Percentiles rank a stretch among this genome's conserved stretches.
phyloP scores from a whole-genome alignment of 108 stramenopile species.

The Nannochloropsis salina region DNA sequence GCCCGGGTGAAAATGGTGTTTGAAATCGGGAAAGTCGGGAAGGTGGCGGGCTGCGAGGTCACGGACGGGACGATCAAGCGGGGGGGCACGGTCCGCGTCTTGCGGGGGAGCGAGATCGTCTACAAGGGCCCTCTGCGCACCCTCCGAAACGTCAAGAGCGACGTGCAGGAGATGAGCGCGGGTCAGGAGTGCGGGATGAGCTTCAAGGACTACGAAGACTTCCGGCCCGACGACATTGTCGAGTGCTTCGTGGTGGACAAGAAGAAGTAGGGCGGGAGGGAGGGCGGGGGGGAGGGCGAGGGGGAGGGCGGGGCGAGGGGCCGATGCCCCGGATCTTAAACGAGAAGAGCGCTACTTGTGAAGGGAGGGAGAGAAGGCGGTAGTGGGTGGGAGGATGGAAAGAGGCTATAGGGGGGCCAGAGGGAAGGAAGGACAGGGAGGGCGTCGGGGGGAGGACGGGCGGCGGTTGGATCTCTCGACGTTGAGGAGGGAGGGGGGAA shows the following conservation, averaged over 20 bases:
- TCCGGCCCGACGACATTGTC: conserved; percentile 4
- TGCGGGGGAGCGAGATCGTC: conserved; percentile 28
- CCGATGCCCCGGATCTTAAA: too few species aligned
- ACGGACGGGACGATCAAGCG: conserved; percentile 31
- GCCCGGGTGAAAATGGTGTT: conserved; percentile 87
- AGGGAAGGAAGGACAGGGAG: too few species aligned
- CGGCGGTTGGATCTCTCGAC: too few species aligned
- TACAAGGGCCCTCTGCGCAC: conserved; percentile 41
- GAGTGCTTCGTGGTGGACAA: conserved; percentile 16
- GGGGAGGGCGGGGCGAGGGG: too few species aligned
- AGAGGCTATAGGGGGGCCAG: too few species aligned
- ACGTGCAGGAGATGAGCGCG: conserved; percentile 71
- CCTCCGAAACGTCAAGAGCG: conserved; percentile 57
- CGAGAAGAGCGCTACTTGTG: too few species aligned
- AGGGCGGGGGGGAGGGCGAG: too few species aligned
- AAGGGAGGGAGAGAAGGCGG: too few species aligned
- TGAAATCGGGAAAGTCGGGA: conserved; percentile 81
- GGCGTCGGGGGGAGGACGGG: too few species aligned
- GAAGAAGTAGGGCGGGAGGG: conserved; percentile 8
- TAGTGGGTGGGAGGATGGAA: too few species aligned
- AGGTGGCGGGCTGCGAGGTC: conserved; percentile 56
- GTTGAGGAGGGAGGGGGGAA: neutral
- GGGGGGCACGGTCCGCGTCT: conserved; percentile 33
- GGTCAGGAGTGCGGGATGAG: conserved; percentile 90
- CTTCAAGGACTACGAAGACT: neutral